Conservation (phyloP, 768 basidiomycete genomes). For the Infundibulicybe gibba region DNA sequence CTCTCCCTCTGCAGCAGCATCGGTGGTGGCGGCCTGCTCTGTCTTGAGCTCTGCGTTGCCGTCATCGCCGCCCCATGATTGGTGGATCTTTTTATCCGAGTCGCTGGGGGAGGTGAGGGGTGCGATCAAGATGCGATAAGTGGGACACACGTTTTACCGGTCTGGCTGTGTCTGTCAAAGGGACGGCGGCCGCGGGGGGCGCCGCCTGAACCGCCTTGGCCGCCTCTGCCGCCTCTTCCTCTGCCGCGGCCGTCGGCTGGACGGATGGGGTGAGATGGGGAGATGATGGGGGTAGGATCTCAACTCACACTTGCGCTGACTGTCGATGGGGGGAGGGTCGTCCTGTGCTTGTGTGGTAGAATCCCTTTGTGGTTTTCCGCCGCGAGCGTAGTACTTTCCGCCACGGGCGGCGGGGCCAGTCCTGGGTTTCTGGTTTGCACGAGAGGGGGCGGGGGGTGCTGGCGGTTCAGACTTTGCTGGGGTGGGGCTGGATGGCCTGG, state of each 20-base stretch:
- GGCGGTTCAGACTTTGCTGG: constrained; percentile 32
- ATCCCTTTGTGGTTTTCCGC: constrained; percentile 41
- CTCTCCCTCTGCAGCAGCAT: constrained; percentile 59
- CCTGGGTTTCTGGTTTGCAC: constrained; percentile 39
- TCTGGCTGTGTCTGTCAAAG: constrained; percentile 84
- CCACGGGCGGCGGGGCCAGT: constrained; percentile 61
- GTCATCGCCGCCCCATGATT: constrained; percentile 94
- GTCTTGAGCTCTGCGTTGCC: constrained; percentile 78
- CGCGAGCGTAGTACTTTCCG: constrained; percentile 69
- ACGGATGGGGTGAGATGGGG: constrained; percentile 2
- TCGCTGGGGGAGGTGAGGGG: constrained; percentile 49
- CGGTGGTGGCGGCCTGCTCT: constrained; percentile 71
- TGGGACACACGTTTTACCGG: constrained; percentile 70
- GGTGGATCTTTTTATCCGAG: constrained; percentile 91
- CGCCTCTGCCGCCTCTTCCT: constrained; percentile 46
- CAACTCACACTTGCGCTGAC: constrained; percentile 34
- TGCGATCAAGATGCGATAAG: constrained; percentile 7
- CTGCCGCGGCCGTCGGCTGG: constrained; percentile 48
- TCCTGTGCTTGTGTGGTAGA: constrained; percentile 38
- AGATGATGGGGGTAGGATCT: constrained; percentile 1
- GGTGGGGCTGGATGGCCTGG: constrained; percentile 38
- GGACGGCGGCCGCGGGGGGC: constrained; percentile 65
- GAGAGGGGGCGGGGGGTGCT: constrained; percentile 36
- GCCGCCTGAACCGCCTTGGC: constrained; percentile 46
- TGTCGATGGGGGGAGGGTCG: constrained; percentile 27